Evolutionary conservation across 768 basidiomycete genomes (phyloP).

Genomic region (Auricularia sp.): DNA sequence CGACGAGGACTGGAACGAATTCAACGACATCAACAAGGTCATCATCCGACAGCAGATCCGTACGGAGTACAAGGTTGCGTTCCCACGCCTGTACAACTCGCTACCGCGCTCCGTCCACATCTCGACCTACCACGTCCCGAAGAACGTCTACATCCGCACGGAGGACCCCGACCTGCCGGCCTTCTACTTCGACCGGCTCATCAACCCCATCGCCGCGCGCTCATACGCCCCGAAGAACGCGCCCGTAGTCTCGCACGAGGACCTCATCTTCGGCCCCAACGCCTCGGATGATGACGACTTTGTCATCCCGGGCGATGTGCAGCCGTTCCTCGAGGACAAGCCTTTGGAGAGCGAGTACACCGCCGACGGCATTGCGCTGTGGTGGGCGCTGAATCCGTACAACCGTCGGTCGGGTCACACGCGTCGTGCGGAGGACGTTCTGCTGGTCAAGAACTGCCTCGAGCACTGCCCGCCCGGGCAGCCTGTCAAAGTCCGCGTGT

Average conservation of each 20-base stretch:
- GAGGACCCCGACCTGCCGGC: constrained; percentile 99
- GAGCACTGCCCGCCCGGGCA: constrained; percentile 97
- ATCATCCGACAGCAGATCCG: constrained; percentile 98
- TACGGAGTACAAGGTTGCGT: constrained; percentile 98
- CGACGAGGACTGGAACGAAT: constrained; percentile 99
- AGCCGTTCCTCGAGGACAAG: constrained; percentile 72
- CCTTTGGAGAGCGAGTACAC: constrained; percentile 83
- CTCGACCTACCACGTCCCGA: constrained; percentile 83
- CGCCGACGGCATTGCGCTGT: constrained; percentile 92
- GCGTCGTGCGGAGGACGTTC: constrained; percentile 85
- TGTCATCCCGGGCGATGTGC: constrained; percentile 63
- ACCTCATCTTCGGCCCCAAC: constrained; percentile 80
- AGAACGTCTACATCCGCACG: constrained; percentile 97
- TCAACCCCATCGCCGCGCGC: constrained; percentile 93
- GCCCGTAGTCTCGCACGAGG: constrained; percentile 80
- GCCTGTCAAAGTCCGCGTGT: constrained; percentile 95
- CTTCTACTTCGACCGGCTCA: constrained; percentile 97
- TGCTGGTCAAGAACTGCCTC: constrained; percentile 91
- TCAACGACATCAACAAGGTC: constrained; percentile 99
- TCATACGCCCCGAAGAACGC: constrained; percentile 75
- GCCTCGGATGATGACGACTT: constrained; percentile 81
- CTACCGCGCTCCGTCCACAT: constrained; percentile 90
- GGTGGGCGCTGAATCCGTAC: constrained; percentile 98
- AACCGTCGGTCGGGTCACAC: constrained; percentile 84
- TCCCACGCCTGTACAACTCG: constrained; percentile 98